Base-by-base conservation (phyloP, 2,329 filamentous ascomycete genomes). In the Fusarium albidum region DNA sequence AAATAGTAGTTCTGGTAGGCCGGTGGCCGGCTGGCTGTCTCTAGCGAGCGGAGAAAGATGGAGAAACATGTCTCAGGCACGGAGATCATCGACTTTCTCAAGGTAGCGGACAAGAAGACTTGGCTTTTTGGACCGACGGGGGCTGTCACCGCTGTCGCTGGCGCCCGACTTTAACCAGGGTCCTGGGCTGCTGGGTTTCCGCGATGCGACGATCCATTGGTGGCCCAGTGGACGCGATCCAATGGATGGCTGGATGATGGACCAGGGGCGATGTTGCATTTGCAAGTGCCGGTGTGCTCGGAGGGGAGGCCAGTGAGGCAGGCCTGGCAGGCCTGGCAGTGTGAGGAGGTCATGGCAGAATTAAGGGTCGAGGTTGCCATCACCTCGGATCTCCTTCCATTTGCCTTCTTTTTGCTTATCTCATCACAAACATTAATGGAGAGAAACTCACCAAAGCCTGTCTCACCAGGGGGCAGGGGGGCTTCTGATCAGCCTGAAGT, bases 81-180 rank as follows among this genome's bases (percentile, higher is more conserved):
- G 42, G 42, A 55, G 57, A 61, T 61, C 57, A 49, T 49, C 31
- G 35, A 43, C 15, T 42, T 43, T 58, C 35, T 59, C 26, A 52
- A 61, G 57, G 57, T 35, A 53, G 57, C 50, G 26, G 49, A 61
- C 31, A 57, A 60, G 50, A 57, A 58, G 57, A 65, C 55, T 54
- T 66, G 63, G 63, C 63, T 61, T 63, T 61, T 63, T 63, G 54
- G 50, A 48, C 41, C n/a, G n/a, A n/a, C n/a, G n/a, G n/a, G 56
- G 56, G 28, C 34, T 46, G 52, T 40, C 26, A 43, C 60, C 57
- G 51, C 64, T 55, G 53, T 61, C 60, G 56, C 63, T 64, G 64
- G 60, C 63, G 63, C 58, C 58, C 57, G 39, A 59, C 58, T 52
- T 55, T 61, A 62, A 62, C 57, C 63, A 50, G 58, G 53, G 57